Conservation (phyloP, 192 early-diverging fungal genomes). For the Gonapodya sp. region DNA sequence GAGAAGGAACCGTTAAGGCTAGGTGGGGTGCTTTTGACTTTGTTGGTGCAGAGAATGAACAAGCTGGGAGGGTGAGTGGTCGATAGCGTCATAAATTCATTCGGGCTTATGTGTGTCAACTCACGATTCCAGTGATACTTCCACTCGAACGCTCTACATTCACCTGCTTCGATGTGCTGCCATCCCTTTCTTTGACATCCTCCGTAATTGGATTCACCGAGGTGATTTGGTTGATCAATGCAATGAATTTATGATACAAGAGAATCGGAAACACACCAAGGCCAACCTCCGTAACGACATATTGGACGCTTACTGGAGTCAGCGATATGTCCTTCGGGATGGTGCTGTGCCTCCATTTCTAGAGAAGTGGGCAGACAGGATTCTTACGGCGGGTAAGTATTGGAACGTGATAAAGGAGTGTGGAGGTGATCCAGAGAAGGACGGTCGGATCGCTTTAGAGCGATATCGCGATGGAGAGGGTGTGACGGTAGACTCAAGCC, state of each 20-base stretch:
- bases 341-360: constrained; percentile 68
- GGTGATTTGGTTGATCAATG: constrained; percentile 83
- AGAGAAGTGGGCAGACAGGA: constrained; percentile 61
- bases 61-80: constrained; percentile 21
- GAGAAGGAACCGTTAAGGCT: constrained; percentile 18
- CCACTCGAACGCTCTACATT: constrained; percentile 64
- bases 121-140: constrained; percentile 42
- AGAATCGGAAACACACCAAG: constrained; percentile 44
- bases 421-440: constrained; percentile 32
- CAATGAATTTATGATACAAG: constrained; percentile 88
- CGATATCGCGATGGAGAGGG: not conserved
- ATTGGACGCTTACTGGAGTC: constrained; percentile 76
- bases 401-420: constrained; percentile 87
- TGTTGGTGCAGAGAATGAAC: constrained; percentile 21
- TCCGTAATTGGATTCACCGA: constrained; percentile 77
- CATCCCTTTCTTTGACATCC: constrained; percentile 72
- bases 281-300: constrained; percentile 54
- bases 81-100: constrained; percentile 14
- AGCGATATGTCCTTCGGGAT: constrained; percentile 58
- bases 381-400: constrained; percentile 88
- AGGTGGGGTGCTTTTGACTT: constrained; percentile 28
- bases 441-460: constrained; percentile 16
- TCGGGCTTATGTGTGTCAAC: constrained; percentile 19
- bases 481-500: not conserved
- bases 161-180: constrained; percentile 67